Evolutionary conservation across 129 eudicot species (phyloP), one percentile per base, ranked within the genome.

Genomic region (Arctium minus): DNA sequence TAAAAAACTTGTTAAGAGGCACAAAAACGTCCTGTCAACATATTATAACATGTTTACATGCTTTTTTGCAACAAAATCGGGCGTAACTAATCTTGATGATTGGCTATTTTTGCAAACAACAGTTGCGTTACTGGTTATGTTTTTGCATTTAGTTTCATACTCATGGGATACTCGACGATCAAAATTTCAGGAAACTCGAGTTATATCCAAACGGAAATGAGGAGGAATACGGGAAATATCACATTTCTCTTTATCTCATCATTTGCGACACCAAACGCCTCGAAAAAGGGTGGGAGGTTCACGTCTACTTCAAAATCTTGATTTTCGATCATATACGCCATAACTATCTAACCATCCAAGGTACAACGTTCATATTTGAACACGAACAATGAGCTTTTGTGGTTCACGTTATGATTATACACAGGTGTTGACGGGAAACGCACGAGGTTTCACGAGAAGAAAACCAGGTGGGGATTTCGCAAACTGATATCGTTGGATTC

Each of bases 321-420:
- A 80, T 85, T 42, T 85, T 65, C 27, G 85, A 85, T 81, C 88
- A 85, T 44, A 85, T 80, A 22, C 82, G 75, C 15, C 81, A 85
- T 46, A 80, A 76, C 74, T 85, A 85, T 76, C 74, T 85, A 80
- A 81, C 85, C 70, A 85, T 85, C 70, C 85, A 85, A 85, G 85
- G 88, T 85, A 80, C 11, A 35, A 1, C 35, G 0, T 37, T 53
- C 13, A 5, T 6, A 30, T 60, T 53, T 37, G 33, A 71, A 30
- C 27, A 17, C 1, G 6, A 72, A 80, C 32, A 60, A 67, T 6
- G 6, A 5, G n/a, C 22, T 37, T 82, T 56, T 35, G 10, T 12
- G 22, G 36, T 32, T 83, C 40, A 53, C 17, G 5, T 50, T 83
- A 39, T 48, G 56, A 4, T 17, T 56, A 13, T 39, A 27, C 27